These are phyloP conservation scores for Capsicum chinense DNA, from an alignment of 257 asterid genomes.

Conservation along the genomic window DNA sequence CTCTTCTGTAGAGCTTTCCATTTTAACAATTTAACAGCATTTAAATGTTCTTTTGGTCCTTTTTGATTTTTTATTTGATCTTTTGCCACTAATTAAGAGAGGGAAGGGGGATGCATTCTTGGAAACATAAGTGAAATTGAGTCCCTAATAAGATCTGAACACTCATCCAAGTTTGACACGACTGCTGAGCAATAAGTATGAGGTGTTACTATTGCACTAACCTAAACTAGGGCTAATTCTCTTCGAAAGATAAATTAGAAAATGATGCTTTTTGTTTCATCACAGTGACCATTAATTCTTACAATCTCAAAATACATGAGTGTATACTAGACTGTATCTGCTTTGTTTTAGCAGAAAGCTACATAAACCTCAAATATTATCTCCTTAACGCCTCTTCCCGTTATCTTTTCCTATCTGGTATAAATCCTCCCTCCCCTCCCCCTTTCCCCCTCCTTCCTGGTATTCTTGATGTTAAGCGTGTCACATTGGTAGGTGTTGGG, in stretches of 20 bases:
- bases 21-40: background rate
- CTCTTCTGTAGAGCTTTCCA: constrained; percentile 8
- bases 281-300: constrained; percentile 17
- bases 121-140: background rate
- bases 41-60: constrained; percentile 19
- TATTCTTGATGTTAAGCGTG: background rate
- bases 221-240: constrained; percentile 14
- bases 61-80: constrained; percentile 5
- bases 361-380: background rate
- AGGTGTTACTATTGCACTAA: constrained; percentile 7
- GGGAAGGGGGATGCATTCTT: background rate
- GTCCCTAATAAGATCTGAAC: constrained; percentile 13
- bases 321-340: background rate
- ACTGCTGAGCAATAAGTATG: background rate
- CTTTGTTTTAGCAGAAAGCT: background rate
- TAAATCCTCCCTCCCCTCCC: background rate
- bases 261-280: constrained; percentile 11
- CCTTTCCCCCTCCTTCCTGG: too few species aligned
- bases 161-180: background rate
- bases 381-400: background rate
- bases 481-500: background rate
- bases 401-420: constrained; percentile 24
- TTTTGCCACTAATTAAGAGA: constrained; percentile 4
- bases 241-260: constrained; percentile 1
- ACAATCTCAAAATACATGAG: constrained; percentile 15